phyloP scores from a whole-genome alignment of 192 early-diverging fungal species.

The Phycomyces nitens region DNA sequence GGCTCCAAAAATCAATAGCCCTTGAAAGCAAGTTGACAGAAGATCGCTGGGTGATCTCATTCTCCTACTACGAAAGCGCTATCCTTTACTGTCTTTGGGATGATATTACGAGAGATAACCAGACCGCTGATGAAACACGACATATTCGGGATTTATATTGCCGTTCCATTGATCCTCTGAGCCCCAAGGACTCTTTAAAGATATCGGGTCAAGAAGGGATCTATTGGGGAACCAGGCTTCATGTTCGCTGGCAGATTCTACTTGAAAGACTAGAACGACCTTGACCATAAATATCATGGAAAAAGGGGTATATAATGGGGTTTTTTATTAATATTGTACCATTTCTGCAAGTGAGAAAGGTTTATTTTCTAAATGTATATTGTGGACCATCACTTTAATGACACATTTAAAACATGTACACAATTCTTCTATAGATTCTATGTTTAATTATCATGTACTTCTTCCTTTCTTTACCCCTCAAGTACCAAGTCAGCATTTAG shows the following conservation, averaged over 20 bases:
- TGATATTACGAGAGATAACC: background rate
- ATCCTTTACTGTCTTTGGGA: conserved; percentile 14
- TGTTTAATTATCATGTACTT: too few species aligned
- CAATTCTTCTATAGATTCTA: too few species aligned
- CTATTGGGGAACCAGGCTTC: conserved; percentile 32
- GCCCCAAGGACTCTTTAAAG: background rate
- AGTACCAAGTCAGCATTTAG: too few species aligned
- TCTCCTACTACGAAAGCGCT: conserved; percentile 28
- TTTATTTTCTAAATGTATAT: too few species aligned
- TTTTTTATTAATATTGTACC: too few species aligned
- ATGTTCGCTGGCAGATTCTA: conserved; percentile 34
- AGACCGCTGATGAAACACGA: conserved; percentile 13
- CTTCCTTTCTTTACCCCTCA: too few species aligned
- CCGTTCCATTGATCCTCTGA: background rate
- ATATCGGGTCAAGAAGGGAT: conserved; percentile 10
- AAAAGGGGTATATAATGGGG: too few species aligned
- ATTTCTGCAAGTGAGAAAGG: too few species aligned
- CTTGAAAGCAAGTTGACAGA: conserved; percentile 11
- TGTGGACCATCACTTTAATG: too few species aligned
- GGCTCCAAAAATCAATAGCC: conserved; percentile 14
- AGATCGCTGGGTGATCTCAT: conserved; percentile 26
- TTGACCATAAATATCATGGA: background rate
- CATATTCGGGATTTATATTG: conserved; percentile 13
- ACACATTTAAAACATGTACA: too few species aligned
- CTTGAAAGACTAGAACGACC: conserved; percentile 21